phyloP scores from a whole-genome alignment of 78 protist genomes.

The Dictyostelium capitatum region DNA sequence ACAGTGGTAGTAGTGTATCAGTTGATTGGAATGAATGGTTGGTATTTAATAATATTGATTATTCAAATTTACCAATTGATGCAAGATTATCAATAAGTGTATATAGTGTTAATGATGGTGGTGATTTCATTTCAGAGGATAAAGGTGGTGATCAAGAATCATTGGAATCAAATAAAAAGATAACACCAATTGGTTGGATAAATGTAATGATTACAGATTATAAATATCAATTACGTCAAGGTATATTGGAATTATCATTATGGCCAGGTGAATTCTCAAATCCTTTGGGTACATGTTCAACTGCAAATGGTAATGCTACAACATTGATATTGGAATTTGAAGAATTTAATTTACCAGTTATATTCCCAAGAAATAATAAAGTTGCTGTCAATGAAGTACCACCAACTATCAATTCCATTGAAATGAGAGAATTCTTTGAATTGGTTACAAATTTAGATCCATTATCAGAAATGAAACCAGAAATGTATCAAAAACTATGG shows the following conservation, averaged over 20 bases:
- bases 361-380: constrained; percentile 56
- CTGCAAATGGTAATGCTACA: constrained; percentile 19
- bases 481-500: constrained; percentile 69
- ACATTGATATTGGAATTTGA: constrained; percentile 60
- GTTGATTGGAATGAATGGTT: constrained; percentile 37
- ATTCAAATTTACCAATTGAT: constrained; percentile 57
- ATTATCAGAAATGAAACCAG: constrained; percentile 18
- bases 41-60: constrained; percentile 23
- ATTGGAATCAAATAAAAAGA: constrained; percentile 12
- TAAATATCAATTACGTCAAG: constrained; percentile 66
- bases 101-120: neutral
- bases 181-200: constrained; percentile 80
- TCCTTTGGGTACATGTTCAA: constrained; percentile 79
- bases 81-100: constrained; percentile 64
- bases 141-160: neutral
- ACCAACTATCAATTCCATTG: constrained; percentile 41
- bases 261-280: constrained; percentile 87
- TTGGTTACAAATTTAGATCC: constrained; percentile 41
- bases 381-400: constrained; percentile 10
- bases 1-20: neutral
- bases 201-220: constrained; percentile 63
- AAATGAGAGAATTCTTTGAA: constrained; percentile 76
- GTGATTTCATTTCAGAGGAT: neutral
- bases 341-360: constrained; percentile 73
- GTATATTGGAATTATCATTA: neutral